These are phyloP conservation scores for Trichothecium sympodiale DNA, from an alignment of 2,329 filamentous ascomycete species.

Conservation along the genomic window DNA sequence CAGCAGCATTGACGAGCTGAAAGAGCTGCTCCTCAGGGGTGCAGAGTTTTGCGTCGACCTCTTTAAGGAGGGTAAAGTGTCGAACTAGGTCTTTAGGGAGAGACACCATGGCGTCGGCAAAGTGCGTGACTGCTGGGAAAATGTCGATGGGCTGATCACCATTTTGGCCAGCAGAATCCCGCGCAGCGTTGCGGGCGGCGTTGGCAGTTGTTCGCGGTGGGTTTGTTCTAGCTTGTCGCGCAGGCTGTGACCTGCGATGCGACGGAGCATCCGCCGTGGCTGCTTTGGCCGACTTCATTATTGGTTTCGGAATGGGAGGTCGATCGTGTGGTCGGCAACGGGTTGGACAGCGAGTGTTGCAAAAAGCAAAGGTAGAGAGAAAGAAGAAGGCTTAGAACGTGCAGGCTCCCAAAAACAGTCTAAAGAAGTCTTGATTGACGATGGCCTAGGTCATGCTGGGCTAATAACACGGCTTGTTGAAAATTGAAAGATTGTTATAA, in stretches of 20 bases:
- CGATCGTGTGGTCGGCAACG: not conserved
- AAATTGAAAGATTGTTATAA: too few relatives aligned
- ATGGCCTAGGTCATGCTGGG: too few relatives aligned
- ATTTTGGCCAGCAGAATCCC: conserved; percentile 33
- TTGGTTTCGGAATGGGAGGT: conserved; percentile 8
- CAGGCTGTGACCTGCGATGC: conserved; percentile 50
- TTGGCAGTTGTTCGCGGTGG: conserved; percentile 44
- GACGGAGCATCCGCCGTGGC: conserved; percentile 30
- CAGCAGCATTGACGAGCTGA: conserved; percentile 58
- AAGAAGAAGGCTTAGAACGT: not conserved
- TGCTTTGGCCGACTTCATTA: conserved; percentile 46
- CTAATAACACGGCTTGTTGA: too few relatives aligned
- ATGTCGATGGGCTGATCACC: conserved; percentile 54
- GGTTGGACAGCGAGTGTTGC: not conserved
- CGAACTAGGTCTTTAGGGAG: conserved; percentile 90
- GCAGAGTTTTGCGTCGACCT: conserved; percentile 95
- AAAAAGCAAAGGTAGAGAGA: not conserved
- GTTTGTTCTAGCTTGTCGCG: conserved; percentile 55
- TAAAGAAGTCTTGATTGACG: not conserved
- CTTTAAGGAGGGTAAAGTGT: conserved; percentile 91
- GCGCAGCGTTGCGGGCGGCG: conserved; percentile 29
- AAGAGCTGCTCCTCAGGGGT: conserved; percentile 74
- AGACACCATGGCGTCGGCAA: conserved; percentile 84
- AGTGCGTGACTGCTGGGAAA: conserved; percentile 58
- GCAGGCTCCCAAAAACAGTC: not conserved